Percentiles rank a stretch among this genome's conserved stretches.
Conservation (phyloP, 176 grass and related monocot genomes). For the Aegilops bicornis region DNA sequence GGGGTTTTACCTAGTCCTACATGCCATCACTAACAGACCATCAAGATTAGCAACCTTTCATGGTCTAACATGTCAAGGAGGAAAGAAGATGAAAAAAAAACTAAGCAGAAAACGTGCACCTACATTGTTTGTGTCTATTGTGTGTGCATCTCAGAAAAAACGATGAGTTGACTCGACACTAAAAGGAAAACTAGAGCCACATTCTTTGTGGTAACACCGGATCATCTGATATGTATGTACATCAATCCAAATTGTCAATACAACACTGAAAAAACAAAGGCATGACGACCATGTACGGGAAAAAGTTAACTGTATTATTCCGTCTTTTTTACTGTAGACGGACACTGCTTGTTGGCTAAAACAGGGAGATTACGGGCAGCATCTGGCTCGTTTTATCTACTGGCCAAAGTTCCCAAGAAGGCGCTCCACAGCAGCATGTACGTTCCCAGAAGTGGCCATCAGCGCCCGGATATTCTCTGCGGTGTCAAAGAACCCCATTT, state of each 20-base stretch:
- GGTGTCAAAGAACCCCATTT: slow-evolving; percentile 94
- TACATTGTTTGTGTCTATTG: too few species aligned
- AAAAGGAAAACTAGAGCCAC: slow-evolving; percentile 7
- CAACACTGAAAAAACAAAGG: slow-evolving; percentile 38
- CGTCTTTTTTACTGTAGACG: not conserved
- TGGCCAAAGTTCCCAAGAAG: slow-evolving; percentile 83
- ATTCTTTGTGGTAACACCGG: slow-evolving; percentile 26
- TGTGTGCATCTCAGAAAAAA: too few species aligned
- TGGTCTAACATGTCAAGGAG: too few species aligned
- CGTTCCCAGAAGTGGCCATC: slow-evolving; percentile 82
- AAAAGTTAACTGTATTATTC: slow-evolving; percentile 45
- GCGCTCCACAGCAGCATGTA: slow-evolving; percentile 89
- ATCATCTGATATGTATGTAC: slow-evolving; percentile 56
- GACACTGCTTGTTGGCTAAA: slow-evolving; percentile 21
- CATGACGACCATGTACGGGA: slow-evolving; percentile 33
- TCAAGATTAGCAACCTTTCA: too few species aligned
- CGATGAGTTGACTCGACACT: too few species aligned
- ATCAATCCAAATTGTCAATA: slow-evolving; percentile 52
- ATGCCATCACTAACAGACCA: too few species aligned
- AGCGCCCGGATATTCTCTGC: slow-evolving; percentile 87
- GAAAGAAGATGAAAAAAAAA: too few species aligned
- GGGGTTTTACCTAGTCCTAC: too few species aligned
- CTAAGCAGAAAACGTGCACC: too few species aligned
- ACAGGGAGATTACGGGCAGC: slow-evolving; percentile 13
- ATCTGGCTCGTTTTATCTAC: slow-evolving; percentile 41